Percentiles rank a stretch among this genome's conserved stretches.
These are phyloP conservation scores for Melocanna baccifera DNA, from an alignment of 176 grass and related monocot species.

Conservation along the genomic window DNA sequence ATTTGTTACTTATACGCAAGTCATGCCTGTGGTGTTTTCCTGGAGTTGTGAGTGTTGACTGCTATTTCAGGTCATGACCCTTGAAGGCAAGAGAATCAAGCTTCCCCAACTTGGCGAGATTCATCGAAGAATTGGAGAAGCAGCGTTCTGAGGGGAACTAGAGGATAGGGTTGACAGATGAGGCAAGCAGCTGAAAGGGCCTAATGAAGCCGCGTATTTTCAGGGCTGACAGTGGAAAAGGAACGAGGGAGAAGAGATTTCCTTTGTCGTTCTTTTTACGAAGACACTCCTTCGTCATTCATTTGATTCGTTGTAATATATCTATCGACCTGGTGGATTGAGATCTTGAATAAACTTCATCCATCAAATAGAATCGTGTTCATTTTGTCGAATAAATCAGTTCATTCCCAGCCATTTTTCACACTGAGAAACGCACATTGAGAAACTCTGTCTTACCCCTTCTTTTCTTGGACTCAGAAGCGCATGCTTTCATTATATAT, in stretches of 20 bases:
- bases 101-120: conserved; percentile 67
- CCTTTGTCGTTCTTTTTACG: too few species aligned
- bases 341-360: conserved; percentile 20
- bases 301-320: conserved; percentile 33
- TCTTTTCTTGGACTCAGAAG: too few species aligned
- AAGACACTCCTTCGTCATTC: not conserved
- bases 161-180: not conserved
- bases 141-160: conserved; percentile 21
- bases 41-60: not conserved
- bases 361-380: conserved; percentile 2
- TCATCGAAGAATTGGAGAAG: conserved; percentile 51
- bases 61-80: conserved; percentile 68
- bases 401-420: not conserved
- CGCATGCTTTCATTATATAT: too few species aligned
- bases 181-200: not conserved
- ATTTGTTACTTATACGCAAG: not conserved
- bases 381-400: not conserved
- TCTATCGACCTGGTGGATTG: not conserved
- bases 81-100: conserved; percentile 70
- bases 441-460: too few species aligned
- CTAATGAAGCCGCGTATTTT: not conserved
- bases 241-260: not conserved
- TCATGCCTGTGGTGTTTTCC: not conserved
- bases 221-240: not conserved
- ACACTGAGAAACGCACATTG: too few species aligned